Base-by-base conservation (phyloP, 2,329 filamentous ascomycete genomes). In the Hansfordia pulvinata region DNA sequence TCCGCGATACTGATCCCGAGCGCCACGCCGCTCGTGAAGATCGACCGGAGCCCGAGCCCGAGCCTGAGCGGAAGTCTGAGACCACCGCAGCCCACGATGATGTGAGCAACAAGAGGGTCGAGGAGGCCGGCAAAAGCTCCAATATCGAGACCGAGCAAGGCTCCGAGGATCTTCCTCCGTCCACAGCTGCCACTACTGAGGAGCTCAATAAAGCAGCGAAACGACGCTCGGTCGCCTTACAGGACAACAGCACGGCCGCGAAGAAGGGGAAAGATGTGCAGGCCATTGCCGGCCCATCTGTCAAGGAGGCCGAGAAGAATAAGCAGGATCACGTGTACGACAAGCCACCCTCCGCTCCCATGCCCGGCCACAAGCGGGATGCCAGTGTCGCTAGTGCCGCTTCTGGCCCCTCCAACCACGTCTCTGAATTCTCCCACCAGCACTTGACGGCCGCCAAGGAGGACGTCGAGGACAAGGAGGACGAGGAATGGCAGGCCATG, bases 381-480 rank as follows among this genome's bases (percentile, higher is more conserved):
- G 39, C 39, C 2, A 60, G 54, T 40, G 41, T 49, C n/a, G 43
- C 50, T 6, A 60, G 54, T 38, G 38, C 39, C 26, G 30, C 43
- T 12, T 41, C 38, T 12, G 40, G 39, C 11, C n/a, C n/a, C n/a
- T n/a, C n/a, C n/a, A n/a, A n/a, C n/a, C n/a, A n/a, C n/a, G 32
- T 73, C 11, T 93, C 86, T 8, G 85, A 93, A 52, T 96, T 81
- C 63, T 96, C 90, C 2, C 88, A 98, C 47, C 85, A 94, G 52
- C 73, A 77, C 37, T 55, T 85, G 25, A 67, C 74, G 8, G 56
- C 65, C 10, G 61, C 71, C 35, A 61, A 66, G 20, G 58, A 69
- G 9, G 54, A 64, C 9, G n/a, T n/a, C n/a, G 57, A 67, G 23
- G 56, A 62, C 9, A 53, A 67, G 3, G 59, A 69, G 8, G 72